phyloP scores from a whole-genome alignment of 1,284 basidiomycete species.

The Sporisorium scitamineum region DNA sequence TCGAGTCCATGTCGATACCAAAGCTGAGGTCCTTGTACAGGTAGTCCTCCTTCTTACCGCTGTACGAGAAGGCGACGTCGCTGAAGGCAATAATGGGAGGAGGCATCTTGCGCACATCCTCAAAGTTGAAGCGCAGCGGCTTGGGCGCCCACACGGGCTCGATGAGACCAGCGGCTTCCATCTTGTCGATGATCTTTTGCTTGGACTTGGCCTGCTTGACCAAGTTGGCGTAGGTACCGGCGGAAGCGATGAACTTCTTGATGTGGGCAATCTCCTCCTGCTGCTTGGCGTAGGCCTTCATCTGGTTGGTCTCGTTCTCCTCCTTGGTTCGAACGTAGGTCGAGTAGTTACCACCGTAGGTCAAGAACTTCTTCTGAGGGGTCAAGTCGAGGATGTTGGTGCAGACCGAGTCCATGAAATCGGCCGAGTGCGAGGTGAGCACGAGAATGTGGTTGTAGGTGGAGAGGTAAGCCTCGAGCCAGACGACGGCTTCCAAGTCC shows the following conservation, averaged over 20 bases:
- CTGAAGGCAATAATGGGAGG: conserved; percentile 97
- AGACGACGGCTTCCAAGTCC: conserved; percentile 96
- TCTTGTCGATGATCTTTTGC: conserved; percentile 98
- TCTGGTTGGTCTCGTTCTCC: conserved; percentile 98
- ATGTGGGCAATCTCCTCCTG: conserved; percentile 98
- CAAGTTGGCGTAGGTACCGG: conserved; percentile 98
- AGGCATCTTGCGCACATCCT: conserved; percentile 91
- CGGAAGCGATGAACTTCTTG: conserved; percentile 95
- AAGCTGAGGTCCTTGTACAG: conserved; percentile 89
- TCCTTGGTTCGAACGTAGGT: conserved; percentile 94
- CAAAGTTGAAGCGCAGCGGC: conserved; percentile 91
- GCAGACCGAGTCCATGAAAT: conserved; percentile 89
- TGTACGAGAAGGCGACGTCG: conserved; percentile 94
- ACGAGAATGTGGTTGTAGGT: conserved; percentile 99
- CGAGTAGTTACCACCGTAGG: conserved; percentile 97
- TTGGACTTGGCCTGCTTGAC: conserved; percentile 99
- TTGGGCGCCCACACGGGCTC: conserved; percentile 84
- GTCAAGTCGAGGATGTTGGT: conserved; percentile 99
- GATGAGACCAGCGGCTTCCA: conserved; percentile 98
- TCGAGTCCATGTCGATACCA: conserved; percentile 88
- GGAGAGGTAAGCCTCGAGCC: conserved; percentile 96
- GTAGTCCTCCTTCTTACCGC: conserved; percentile 83
- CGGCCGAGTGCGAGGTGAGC: conserved; percentile 90
- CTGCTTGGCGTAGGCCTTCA: conserved; percentile 98
- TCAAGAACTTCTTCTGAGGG: conserved; percentile 80